These are phyloP conservation scores for Pseudozyma tsukubaensis DNA, from an alignment of 1,284 basidiomycete genomes.

Conservation along the genomic window DNA sequence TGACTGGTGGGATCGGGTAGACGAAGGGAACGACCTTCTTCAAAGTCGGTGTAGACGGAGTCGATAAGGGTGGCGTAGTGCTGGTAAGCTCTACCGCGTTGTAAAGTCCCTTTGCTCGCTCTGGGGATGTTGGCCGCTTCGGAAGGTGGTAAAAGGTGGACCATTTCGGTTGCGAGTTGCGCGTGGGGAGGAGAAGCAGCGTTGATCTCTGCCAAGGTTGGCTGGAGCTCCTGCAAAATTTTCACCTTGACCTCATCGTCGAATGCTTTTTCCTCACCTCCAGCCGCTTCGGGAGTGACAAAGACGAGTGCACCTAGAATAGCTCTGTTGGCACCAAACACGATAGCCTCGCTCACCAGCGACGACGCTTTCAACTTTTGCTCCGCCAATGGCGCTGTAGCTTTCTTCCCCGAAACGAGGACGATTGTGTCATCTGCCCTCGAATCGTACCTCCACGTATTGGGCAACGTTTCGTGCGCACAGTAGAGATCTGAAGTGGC, in stretches of 20 bases:
- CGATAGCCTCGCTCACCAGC: constrained; percentile 48
- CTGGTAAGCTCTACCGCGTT: constrained; percentile 48
- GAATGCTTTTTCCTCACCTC: not conserved
- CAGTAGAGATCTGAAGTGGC: constrained; percentile 55
- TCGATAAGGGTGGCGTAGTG: constrained; percentile 41
- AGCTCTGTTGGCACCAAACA: constrained; percentile 55
- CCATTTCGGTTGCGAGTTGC: constrained; percentile 45
- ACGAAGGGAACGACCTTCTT: constrained; percentile 44
- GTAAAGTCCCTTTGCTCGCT: constrained; percentile 57
- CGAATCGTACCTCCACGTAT: constrained; percentile 49
- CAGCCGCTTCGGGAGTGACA: constrained; percentile 18
- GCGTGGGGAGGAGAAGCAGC: constrained; percentile 41
- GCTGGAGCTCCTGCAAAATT: constrained; percentile 28
- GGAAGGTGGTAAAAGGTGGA: constrained; percentile 26
- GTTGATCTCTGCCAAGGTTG: constrained; percentile 36
- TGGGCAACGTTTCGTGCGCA: constrained; percentile 8
- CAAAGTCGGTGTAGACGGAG: constrained; percentile 44
- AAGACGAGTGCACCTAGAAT: constrained; percentile 54
- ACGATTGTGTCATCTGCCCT: constrained; percentile 55
- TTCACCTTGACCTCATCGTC: constrained; percentile 17
- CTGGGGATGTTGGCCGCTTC: constrained; percentile 34
- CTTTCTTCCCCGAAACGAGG: constrained; percentile 57
- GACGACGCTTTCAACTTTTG: constrained; percentile 22
- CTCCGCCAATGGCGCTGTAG: constrained; percentile 37
- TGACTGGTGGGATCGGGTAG: not conserved